A percentile compares a stretch with the other conserved stretches of the same genome.
phyloP scores from a whole-genome alignment of 1,284 basidiomycete genomes.

The Schizopora paradoxa region DNA sequence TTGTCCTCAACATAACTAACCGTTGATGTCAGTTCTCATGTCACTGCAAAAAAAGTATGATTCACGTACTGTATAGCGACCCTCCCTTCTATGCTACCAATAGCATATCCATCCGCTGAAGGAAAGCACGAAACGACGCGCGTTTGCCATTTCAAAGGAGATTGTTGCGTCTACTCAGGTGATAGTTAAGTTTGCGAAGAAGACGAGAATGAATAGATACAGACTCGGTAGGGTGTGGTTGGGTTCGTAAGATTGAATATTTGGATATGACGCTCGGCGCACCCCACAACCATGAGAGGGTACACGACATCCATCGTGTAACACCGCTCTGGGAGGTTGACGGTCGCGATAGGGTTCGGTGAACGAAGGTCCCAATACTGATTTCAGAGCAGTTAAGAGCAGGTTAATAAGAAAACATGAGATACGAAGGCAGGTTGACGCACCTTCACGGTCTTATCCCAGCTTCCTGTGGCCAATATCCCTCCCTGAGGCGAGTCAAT shows the following conservation, averaged over 20 bases:
- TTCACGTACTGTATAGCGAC: conserved; percentile 88
- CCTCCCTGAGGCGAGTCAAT: conserved; percentile 64
- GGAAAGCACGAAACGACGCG: conserved; percentile 87
- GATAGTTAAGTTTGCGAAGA: conserved; percentile 2
- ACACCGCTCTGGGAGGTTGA: conserved; percentile 84
- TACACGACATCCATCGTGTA: conserved; percentile 84
- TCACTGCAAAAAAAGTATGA: conserved; percentile 3
- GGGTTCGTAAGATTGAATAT: conserved; percentile 87
- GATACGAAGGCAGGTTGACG: conserved; percentile 10
- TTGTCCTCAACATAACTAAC: conserved; percentile 78
- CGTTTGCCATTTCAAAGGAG: conserved; percentile 93
- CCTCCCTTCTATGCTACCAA: conserved; percentile 93
- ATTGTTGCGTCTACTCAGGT: conserved; percentile 58
- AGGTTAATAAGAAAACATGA: neutral
- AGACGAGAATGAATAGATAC: conserved; percentile 19
- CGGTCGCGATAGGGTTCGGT: conserved; percentile 66
- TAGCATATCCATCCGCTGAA: conserved; percentile 75
- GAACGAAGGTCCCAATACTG: conserved; percentile 91
- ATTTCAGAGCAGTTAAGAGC: neutral
- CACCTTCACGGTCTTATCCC: conserved; percentile 90
- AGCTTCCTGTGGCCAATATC: conserved; percentile 81
- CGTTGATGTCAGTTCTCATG: too few species aligned
- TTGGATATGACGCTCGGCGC: conserved; percentile 86
- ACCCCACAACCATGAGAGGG: conserved; percentile 91
- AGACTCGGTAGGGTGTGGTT: conserved; percentile 67